These are phyloP conservation scores for Fusarium sp. DNA, from an alignment of 2,329 filamentous ascomycete genomes.

Conservation along the genomic window DNA sequence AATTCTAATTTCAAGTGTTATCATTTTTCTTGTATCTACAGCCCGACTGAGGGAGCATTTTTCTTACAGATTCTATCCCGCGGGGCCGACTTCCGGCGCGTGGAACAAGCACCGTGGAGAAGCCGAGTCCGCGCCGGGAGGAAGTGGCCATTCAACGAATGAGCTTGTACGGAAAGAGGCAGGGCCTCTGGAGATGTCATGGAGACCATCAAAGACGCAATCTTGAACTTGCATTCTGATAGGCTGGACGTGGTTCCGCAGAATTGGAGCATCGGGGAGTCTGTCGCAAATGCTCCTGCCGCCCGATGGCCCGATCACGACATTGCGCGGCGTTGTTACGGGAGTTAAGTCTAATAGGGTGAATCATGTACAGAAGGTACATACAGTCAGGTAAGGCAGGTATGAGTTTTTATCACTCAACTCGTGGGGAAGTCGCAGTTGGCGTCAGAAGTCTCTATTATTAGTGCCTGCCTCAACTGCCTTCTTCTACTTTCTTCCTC, in stretches of 20 bases:
- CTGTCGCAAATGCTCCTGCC: conserved; percentile 33
- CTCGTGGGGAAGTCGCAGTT: conserved; percentile 18
- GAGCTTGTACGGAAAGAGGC: conserved; percentile 29
- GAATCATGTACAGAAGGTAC: conserved; percentile 12
- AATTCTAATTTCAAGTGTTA: neutral
- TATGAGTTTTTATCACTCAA: conserved; percentile 26
- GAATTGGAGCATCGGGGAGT: conserved; percentile 27
- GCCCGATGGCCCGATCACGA: conserved; percentile 46
- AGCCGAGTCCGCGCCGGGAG: conserved; percentile 12
- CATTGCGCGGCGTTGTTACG: conserved; percentile 33
- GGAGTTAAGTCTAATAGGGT: conserved; percentile 8
- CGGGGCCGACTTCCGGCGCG: conserved; percentile 48
- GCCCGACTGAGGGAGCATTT: neutral
- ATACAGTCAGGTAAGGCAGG: conserved; percentile 5
- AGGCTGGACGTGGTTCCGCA: conserved; percentile 22
- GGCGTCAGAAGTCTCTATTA: conserved; percentile 16
- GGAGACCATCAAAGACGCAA: conserved; percentile 46
- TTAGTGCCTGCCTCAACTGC: conserved; percentile 8
- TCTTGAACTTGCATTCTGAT: conserved; percentile 25
- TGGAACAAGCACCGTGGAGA: conserved; percentile 28
- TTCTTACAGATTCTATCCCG: neutral
- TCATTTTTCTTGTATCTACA: neutral
- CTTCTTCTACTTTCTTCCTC: neutral
- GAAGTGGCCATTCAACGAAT: conserved; percentile 24
- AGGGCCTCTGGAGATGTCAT: conserved; percentile 26